A percentile compares a stretch with the other conserved stretches of the same genome.
Evolutionary conservation across 768 basidiomycete genomes (phyloP).

Genomic region (Russula dissimulans): DNA sequence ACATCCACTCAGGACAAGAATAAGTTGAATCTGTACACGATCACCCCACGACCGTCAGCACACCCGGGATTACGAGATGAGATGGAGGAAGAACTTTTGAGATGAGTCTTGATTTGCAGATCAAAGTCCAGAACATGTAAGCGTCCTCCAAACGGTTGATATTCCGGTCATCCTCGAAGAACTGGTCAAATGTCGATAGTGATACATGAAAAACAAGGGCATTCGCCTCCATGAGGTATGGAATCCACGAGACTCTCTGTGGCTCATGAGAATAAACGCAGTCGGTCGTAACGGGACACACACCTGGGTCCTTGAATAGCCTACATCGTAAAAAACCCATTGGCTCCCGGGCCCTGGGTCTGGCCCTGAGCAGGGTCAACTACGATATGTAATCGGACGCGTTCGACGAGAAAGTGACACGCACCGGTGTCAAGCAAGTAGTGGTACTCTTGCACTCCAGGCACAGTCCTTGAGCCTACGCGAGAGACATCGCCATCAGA

Average conservation of each 20-base stretch:
- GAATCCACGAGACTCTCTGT: constrained; percentile 43
- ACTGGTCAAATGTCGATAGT: constrained; percentile 76
- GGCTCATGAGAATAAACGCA: neutral
- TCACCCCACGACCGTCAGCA: neutral
- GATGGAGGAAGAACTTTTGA: neutral
- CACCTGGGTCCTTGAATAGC: constrained; percentile 39
- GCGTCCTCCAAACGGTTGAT: constrained; percentile 42
- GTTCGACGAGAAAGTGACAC: constrained; percentile 14
- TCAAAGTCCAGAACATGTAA: neutral
- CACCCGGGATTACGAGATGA: neutral
- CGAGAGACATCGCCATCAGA: constrained; percentile 68
- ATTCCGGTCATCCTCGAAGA: constrained; percentile 55
- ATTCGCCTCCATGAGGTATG: constrained; percentile 73
- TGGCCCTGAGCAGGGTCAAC: neutral
- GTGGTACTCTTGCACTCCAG: constrained; percentile 63
- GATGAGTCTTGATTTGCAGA: constrained; percentile 6
- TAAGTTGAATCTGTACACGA: constrained; percentile 20
- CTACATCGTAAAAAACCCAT: constrained; percentile 77
- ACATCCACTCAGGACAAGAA: constrained; percentile 38
- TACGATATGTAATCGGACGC: neutral
- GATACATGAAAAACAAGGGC: constrained; percentile 76
- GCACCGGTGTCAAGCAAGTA: constrained; percentile 56
- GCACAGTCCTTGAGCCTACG: constrained; percentile 61
- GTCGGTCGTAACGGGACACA: neutral
- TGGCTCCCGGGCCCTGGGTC: constrained; percentile 34